A percentile compares a stretch with the other conserved stretches of the same genome.
Conservation (phyloP, 208 protist genomes). For the Kentomonas sorsogonicus region DNA sequence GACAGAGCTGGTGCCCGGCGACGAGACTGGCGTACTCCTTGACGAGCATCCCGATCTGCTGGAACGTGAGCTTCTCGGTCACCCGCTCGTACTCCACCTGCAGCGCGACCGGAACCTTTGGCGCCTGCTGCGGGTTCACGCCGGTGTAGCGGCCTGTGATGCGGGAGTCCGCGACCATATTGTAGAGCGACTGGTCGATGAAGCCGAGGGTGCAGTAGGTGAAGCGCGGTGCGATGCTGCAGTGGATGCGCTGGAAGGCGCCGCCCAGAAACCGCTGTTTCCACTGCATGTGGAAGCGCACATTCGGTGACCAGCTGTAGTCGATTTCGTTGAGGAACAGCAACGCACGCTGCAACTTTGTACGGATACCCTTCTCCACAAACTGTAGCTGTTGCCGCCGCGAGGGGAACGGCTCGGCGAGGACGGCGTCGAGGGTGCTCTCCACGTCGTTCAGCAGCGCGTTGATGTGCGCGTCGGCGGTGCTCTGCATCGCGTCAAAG, state of each 20-base stretch:
- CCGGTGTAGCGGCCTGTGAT: conserved; percentile 16
- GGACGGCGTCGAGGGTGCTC: conserved; percentile 26
- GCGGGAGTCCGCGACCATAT: conserved; percentile 33
- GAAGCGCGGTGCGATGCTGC: conserved; percentile 44
- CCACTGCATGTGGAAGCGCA: conserved; percentile 63
- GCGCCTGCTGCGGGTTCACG: conserved; percentile 14
- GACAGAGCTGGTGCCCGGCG: conserved; percentile 76
- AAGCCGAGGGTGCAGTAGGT: conserved; percentile 66
- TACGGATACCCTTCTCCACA: conserved; percentile 40
- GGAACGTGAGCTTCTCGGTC: conserved; percentile 44
- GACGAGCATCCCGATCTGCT: conserved; percentile 65
- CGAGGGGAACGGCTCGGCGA: conserved; percentile 39
- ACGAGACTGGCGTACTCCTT: conserved; percentile 52
- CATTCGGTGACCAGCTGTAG: conserved; percentile 66
- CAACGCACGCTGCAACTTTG: conserved; percentile 51
- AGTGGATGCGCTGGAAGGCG: conserved; percentile 57
- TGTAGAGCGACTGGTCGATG: conserved; percentile 68
- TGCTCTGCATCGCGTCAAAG: conserved; percentile 33
- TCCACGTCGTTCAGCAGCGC: conserved; percentile 54
- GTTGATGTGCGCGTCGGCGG: conserved; percentile 39
- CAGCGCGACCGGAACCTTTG: conserved; percentile 30
- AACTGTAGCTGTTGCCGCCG: conserved; percentile 44
- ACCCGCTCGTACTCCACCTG: conserved; percentile 61
- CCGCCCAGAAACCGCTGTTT: conserved; percentile 62
- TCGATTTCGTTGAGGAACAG: conserved; percentile 77